Evolutionary conservation across 1,284 basidiomycete genomes (phyloP), one percentile per base, ranked within the genome.

Genomic region (Ceratobasidium sp.): DNA sequence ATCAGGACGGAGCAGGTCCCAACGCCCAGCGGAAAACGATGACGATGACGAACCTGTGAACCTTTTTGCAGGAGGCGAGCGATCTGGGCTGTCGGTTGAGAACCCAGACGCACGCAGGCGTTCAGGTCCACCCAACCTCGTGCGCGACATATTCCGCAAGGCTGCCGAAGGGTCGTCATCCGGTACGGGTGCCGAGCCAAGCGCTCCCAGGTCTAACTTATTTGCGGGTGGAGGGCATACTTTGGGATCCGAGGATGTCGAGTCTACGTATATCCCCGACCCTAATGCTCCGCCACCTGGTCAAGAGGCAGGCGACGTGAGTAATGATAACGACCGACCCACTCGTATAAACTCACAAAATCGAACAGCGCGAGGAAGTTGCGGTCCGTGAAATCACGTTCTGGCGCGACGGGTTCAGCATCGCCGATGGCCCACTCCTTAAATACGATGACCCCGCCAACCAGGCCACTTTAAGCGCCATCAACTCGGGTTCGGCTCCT

Each of bases 391-490:
- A 88, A 68, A 82, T 98, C 40, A 96, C 92, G 0, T 94, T 99
- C 79, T 99, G 97, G 96, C 84, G 89, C 38, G 87, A 98, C 73
- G 96, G 96, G 0, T 98, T 98, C 80, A 91, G 89, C 52, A 87
- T 99, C 68, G 94, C 96, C 75, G 93, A 96, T 73, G 94, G 95
- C 1, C 88, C 90, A 42, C 82, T 98, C 69, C 86, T 91, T 84
- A 82, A 85, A 43, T 98, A 97, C 77, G 91, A 93, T 69, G 88
- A 95, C 73, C 93, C 94, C 0, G 83, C 81, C 4, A 89, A 95
- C 75, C 83, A 87, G 49, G 84, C 86, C 70, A 82, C 93, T 17
- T 82, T 99, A 2, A 82, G 83, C 0, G 88, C 92, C 69, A 92
- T 98, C 75, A 88, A 94, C 73, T 80, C 87, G 5, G 95, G 95